phyloP scores from a whole-genome alignment of 1,139 yeast genomes.

The Saccharomyces uvarum region DNA sequence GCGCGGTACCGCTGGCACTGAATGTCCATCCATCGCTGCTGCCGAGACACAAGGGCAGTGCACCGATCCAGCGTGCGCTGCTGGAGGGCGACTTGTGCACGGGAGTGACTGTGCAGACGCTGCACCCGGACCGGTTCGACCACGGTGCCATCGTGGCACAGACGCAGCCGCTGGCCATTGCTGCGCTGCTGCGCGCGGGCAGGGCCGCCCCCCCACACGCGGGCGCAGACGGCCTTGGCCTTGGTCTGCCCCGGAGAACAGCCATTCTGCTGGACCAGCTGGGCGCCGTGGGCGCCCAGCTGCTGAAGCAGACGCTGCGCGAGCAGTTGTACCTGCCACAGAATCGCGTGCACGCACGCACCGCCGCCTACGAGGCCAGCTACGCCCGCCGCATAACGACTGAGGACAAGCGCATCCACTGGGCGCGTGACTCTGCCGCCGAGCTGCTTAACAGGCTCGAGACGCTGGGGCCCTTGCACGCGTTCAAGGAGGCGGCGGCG shows the following conservation, averaged over 20 bases:
- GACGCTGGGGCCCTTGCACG: constrained; percentile 54
- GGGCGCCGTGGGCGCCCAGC: constrained; percentile 52
- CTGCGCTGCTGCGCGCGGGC: constrained; percentile 10
- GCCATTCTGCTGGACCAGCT: constrained; percentile 37
- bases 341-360: constrained; percentile 11
- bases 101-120: constrained; percentile 84
- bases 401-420: constrained; percentile 38
- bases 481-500: constrained; percentile 39
- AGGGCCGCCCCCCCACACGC: constrained; percentile 4
- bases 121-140: constrained; percentile 84
- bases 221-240: too few species aligned
- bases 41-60: constrained; percentile 79
- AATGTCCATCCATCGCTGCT: constrained; percentile 90
- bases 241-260: constrained; percentile 14
- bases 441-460: constrained; percentile 41
- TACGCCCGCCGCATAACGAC: constrained; percentile 52
- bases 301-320: constrained; percentile 40
- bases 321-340: constrained; percentile 29
- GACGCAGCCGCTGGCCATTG: constrained; percentile 38
- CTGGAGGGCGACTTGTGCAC: constrained; percentile 55
- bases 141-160: constrained; percentile 66
- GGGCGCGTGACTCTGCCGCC: constrained; percentile 38
- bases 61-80: constrained; percentile 80
- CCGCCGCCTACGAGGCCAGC: constrained; percentile 36
- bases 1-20: constrained; percentile 47